These are phyloP conservation scores for Berberis thunbergii DNA, from an alignment of 164 flowering plant species.

Conservation along the genomic window DNA sequence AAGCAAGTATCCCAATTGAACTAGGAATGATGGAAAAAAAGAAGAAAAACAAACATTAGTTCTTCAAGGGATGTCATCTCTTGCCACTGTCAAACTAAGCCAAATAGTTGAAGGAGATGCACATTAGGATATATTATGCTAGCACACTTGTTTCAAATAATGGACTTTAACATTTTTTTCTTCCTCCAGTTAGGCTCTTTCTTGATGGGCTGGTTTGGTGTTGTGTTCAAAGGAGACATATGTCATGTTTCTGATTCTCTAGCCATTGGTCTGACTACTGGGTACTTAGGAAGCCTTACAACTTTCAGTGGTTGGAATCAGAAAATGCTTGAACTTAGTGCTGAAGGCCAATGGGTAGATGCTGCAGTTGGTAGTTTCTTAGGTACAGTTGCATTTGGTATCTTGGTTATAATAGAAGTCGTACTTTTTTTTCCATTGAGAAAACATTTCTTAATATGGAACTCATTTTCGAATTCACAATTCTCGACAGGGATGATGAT, in stretches of 20 bases:
- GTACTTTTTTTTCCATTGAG: too few relatives aligned
- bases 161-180: neutral
- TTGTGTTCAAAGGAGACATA: conserved; percentile 76
- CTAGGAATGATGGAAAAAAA: neutral
- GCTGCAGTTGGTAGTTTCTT: conserved; percentile 46
- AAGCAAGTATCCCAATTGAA: neutral
- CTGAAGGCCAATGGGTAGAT: conserved; percentile 54
- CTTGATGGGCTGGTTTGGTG: conserved; percentile 96
- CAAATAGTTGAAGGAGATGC: neutral
- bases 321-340: conserved; percentile 82
- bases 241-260: conserved; percentile 46
- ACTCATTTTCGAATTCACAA: too few relatives aligned
- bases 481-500: conserved; percentile 57
- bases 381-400: conserved; percentile 27
- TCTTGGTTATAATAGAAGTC: too few relatives aligned
- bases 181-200: conserved; percentile 70
- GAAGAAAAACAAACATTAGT: neutral
- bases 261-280: conserved; percentile 81
- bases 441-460: too few relatives aligned
- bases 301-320: conserved; percentile 99
- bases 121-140: neutral
- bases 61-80: neutral
- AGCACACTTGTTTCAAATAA: too few relatives aligned
- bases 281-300: conserved; percentile 93
- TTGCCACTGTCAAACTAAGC: neutral